Evolutionary conservation across 306 rosid species (phyloP), one percentile per base, ranked within the genome.

Genomic region (Pyrus betulifolia): DNA sequence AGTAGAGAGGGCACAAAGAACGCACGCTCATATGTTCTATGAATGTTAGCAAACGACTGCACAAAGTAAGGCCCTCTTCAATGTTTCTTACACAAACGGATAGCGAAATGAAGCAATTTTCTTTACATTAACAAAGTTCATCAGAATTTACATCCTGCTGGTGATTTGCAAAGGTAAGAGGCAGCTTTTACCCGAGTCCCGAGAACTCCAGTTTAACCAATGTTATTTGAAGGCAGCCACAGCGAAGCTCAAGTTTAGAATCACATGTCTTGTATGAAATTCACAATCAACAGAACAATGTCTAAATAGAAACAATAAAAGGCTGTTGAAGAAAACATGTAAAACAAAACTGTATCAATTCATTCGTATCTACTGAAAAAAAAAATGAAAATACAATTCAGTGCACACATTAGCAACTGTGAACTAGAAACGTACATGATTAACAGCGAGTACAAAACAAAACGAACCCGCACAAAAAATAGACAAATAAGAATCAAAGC

Each of bases 91-190:
- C 78, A 73, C 80, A 82, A 74, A 83, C 73, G 78, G 83, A 71
- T 78, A 76, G 85, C 75, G 80, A 77, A 88, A 73, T 31, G 86
- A 74, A 85, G 59, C 82, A 82, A 84, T 82, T 85, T 84, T 69
- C 87, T 93, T 86, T 84, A 91, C 93, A 93, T 67, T 84, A 78
- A 73, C 77, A 84, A 35, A 28, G 73, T 73, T 80, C 85, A 74
- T 58, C 84, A 80, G 73, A 78, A 86, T 91, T 85, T 88, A 86
- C 89, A 86, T 74, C 81, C 81, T 70, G 70, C 81, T 74, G 74
- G 70, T 78, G 78, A 84, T 80, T 81, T 44, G 79, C 88, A 74
- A 77, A 67, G 40, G 59, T 76, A 63, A 51, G 55, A 51, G 74
- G 80, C 85, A 77, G 80, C 82, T 81, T 81, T 78, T 84, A 81